A percentile compares a stretch with the other conserved stretches of the same genome.
phyloP scores from a whole-genome alignment of 2,329 filamentous ascomycete genomes.

The Thelonectria blattea region DNA sequence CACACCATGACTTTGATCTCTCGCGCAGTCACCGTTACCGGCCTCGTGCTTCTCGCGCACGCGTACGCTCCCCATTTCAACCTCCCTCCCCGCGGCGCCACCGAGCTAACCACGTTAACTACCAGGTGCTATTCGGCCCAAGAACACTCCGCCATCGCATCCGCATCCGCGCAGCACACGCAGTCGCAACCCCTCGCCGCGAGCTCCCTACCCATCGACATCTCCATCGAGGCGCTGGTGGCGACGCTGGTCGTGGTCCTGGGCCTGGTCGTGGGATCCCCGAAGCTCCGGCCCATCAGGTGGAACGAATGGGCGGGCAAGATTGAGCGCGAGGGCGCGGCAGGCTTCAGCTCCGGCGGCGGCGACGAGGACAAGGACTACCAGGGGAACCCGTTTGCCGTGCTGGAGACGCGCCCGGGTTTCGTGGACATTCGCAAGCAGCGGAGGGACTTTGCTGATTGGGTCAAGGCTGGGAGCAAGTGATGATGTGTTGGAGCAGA shows the following conservation, averaged over 20 bases:
- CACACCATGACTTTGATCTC: slow-evolving; percentile 72
- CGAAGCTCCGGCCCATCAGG: slow-evolving; percentile 82
- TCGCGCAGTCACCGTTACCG: slow-evolving; percentile 72
- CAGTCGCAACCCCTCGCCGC: slow-evolving; percentile 49
- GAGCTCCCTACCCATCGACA: slow-evolving; percentile 77
- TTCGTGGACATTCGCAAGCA: slow-evolving; percentile 89
- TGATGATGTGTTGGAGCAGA: slow-evolving; percentile 20
- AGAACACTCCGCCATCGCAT: slow-evolving; percentile 81
- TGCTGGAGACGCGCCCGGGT: slow-evolving; percentile 78
- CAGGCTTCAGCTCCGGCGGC: slow-evolving; percentile 60
- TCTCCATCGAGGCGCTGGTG: slow-evolving; percentile 82
- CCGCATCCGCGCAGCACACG: slow-evolving; percentile 55
- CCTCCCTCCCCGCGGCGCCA: neutral
- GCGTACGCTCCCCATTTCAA: slow-evolving; percentile 68
- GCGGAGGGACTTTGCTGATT: slow-evolving; percentile 78
- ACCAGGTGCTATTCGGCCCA: slow-evolving; percentile 92
- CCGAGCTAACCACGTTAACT: slow-evolving; percentile 25
- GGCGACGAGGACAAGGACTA: slow-evolving; percentile 74
- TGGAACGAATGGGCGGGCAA: slow-evolving; percentile 84
- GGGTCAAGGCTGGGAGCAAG: slow-evolving; percentile 58
- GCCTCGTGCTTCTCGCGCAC: slow-evolving; percentile 80
- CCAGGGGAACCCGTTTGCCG: slow-evolving; percentile 78
- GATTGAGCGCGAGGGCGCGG: slow-evolving; percentile 77
- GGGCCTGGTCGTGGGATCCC: slow-evolving; percentile 80
- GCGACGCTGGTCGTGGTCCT: slow-evolving; percentile 81